A percentile compares a stretch with the other conserved stretches of the same genome.
Conservation (phyloP, 2,329 filamentous ascomycete genomes). For the Colletotrichum graminicola region DNA sequence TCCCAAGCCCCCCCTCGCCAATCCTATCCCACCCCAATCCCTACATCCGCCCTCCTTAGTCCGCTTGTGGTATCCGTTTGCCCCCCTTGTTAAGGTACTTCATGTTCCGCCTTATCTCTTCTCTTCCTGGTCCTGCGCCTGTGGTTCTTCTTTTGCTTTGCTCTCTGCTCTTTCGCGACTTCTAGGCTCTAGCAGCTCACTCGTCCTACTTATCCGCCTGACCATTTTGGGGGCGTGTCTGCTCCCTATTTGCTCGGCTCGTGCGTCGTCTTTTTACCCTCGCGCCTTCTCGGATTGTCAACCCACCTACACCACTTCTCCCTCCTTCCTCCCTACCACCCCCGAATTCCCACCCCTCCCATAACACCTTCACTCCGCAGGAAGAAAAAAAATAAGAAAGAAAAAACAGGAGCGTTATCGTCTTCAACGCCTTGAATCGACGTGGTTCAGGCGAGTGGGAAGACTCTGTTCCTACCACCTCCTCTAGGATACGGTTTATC, state of each 20-base stretch:
- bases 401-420: conserved; percentile 21
- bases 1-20: conserved; percentile 27
- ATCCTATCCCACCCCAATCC: conserved; percentile 40
- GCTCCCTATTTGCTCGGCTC: conserved; percentile 38
- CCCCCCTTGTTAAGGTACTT: conserved; percentile 23
- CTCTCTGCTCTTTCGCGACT: conserved; percentile 27
- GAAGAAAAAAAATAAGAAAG: background rate
- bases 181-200: conserved; percentile 31
- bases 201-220: conserved; percentile 40
- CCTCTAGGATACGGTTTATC: conserved; percentile 8
- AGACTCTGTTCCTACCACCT: conserved; percentile 13
- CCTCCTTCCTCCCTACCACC: conserved; percentile 13
- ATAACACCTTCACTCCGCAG: conserved; percentile 7
- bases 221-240: conserved; percentile 40
- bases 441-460: conserved; percentile 36
- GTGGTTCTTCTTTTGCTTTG: conserved; percentile 31
- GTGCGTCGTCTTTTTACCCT: conserved; percentile 28
- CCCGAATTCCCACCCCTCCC: background rate
- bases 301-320: conserved; percentile 25
- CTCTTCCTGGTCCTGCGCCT: conserved; percentile 27
- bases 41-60: conserved; percentile 41
- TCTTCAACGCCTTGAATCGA: conserved; percentile 31
- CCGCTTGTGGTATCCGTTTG: conserved; percentile 38
- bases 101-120: conserved; percentile 41
- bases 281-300: conserved; percentile 17